These are phyloP conservation scores for Prunus mume DNA, from an alignment of 306 rosid genomes.

Conservation along the genomic window DNA sequence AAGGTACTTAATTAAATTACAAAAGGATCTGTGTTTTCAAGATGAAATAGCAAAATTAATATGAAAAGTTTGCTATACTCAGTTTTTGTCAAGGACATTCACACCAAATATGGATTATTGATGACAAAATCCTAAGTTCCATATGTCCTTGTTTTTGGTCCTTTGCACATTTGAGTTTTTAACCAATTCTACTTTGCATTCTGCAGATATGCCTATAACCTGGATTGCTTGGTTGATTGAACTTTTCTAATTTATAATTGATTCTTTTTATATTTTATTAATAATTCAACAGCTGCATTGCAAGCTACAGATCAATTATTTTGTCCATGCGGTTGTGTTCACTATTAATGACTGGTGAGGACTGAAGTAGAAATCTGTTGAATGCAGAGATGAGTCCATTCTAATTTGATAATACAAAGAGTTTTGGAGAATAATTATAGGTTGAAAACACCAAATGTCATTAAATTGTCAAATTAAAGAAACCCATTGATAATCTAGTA, in stretches of 20 bases:
- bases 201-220: background rate
- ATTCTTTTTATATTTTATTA: background rate
- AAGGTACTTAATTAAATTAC: constrained; percentile 9
- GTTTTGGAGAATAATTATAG: background rate
- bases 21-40: background rate
- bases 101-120: background rate
- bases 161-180: background rate
- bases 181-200: background rate
- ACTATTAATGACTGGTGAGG: background rate
- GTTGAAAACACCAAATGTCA: background rate
- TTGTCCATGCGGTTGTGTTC: background rate
- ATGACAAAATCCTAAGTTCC: background rate
- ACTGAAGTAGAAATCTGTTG: background rate
- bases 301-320: background rate
- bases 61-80: background rate
- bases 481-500: background rate
- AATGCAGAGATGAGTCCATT: background rate
- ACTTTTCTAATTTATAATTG: background rate
- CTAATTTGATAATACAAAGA: background rate
- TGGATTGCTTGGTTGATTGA: constrained; percentile 2
- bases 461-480: constrained; percentile 1
- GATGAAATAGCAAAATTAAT: background rate
- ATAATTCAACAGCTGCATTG: background rate
- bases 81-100: background rate
- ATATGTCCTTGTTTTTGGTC: background rate